These are phyloP conservation scores for Jacaranda mimosifolia DNA, from an alignment of 257 asterid species.

Conservation along the genomic window DNA sequence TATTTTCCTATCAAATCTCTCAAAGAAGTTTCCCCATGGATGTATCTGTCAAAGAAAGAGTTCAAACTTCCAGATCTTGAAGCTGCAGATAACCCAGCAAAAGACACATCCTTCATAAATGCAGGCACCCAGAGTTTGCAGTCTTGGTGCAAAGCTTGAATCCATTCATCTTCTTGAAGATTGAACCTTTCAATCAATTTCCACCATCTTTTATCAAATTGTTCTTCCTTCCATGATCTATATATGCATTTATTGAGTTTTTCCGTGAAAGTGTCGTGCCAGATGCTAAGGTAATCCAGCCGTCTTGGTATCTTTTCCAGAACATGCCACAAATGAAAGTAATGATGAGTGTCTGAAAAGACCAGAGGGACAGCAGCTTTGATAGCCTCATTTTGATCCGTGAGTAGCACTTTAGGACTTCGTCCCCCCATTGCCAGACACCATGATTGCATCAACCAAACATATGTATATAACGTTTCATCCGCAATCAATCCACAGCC, in stretches of 20 bases:
- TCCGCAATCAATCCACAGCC: constrained; percentile 94
- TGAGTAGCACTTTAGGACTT: constrained; percentile 70
- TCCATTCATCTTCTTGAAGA: constrained; percentile 79
- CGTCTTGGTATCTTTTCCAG: constrained; percentile 74
- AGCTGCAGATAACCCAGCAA: constrained; percentile 71
- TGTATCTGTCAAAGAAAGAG: constrained; percentile 76
- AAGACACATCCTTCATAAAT: constrained; percentile 70
- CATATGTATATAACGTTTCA: constrained; percentile 71
- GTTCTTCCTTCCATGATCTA: constrained; percentile 75
- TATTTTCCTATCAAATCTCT: constrained; percentile 68
- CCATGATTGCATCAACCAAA: constrained; percentile 91
- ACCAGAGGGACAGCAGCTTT: constrained; percentile 70
- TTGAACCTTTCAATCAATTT: constrained; percentile 73
- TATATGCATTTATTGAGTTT: constrained; percentile 78
- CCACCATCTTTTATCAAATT: constrained; percentile 87
- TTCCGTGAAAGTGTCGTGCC: constrained; percentile 71
- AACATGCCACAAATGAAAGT: constrained; percentile 67
- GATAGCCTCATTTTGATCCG: constrained; percentile 73
- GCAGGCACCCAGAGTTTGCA: constrained; percentile 88
- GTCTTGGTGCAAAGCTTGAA: constrained; percentile 69
- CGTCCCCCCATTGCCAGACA: constrained; percentile 84
- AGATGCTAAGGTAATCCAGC: constrained; percentile 68
- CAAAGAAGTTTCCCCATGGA: constrained; percentile 68
- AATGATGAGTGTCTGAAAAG: constrained; percentile 66
- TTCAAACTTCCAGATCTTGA: constrained; percentile 75